These are phyloP conservation scores for Fusarium foetens DNA, from an alignment of 2,329 filamentous ascomycete species.

Conservation along the genomic window DNA sequence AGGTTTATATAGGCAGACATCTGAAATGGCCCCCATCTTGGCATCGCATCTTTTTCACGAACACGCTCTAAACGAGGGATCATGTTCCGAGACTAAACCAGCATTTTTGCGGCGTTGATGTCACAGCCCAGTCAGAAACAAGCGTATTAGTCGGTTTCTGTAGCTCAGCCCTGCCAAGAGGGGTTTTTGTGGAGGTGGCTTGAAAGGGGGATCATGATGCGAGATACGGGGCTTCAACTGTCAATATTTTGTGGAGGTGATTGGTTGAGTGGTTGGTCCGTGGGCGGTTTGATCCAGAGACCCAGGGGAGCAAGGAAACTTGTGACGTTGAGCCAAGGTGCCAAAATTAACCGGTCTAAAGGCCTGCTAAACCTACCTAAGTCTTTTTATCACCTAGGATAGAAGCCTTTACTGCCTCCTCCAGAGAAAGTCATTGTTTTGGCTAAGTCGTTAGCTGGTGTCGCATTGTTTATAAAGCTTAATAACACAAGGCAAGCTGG, in stretches of 20 bases:
- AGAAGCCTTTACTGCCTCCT: too few relatives aligned
- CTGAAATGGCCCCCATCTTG: background rate
- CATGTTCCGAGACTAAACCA: slow-evolving; percentile 32
- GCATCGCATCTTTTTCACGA: background rate
- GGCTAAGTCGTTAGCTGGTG: too few relatives aligned
- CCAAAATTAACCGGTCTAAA: too few relatives aligned
- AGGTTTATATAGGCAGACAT: slow-evolving; percentile 11
- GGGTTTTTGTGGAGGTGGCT: slow-evolving; percentile 21
- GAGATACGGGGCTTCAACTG: slow-evolving; percentile 5
- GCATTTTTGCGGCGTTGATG: background rate
- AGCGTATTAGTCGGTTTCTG: slow-evolving; percentile 32
- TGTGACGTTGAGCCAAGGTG: too few relatives aligned
- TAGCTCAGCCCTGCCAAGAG: slow-evolving; percentile 27
- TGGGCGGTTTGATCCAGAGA: background rate
- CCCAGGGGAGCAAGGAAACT: too few relatives aligned
- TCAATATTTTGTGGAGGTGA: background rate
- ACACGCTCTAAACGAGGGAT: slow-evolving; percentile 4
- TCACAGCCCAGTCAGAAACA: background rate
- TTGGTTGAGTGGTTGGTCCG: background rate
- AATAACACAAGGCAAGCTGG: too few relatives aligned
- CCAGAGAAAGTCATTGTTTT: too few relatives aligned
- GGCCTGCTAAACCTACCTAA: too few relatives aligned
- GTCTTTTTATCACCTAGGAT: too few relatives aligned
- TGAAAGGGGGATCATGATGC: background rate
- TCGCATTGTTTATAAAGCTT: too few relatives aligned